phyloP scores from a whole-genome alignment of 345 rosid species.

The Syzygium aromaticum region DNA sequence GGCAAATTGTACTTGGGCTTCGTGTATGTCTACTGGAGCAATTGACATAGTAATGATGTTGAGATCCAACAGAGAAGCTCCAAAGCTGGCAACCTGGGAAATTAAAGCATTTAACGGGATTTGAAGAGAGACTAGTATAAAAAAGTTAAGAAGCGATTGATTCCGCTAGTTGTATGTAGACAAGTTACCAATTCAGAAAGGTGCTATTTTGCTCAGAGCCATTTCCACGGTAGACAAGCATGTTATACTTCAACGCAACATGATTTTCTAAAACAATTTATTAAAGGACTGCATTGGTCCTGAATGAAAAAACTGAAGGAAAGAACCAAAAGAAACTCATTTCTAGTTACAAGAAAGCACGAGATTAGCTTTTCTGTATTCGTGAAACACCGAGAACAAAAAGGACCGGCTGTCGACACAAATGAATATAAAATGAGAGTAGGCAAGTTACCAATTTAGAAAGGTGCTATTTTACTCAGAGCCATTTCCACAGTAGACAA shows the following conservation, averaged over 20 bases:
- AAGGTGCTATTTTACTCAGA: not conserved
- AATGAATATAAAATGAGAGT: not conserved
- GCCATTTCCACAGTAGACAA: not conserved
- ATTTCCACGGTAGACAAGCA: not conserved
- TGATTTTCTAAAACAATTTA: not conserved
- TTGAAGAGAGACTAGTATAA: not conserved
- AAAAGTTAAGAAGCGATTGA: not conserved
- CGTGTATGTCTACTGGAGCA: conserved; percentile 69
- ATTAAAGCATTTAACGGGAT: not conserved
- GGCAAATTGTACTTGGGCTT: conserved; percentile 73
- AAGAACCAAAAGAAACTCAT: not conserved
- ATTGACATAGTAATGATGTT: conserved; percentile 64
- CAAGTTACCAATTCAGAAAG: not conserved
- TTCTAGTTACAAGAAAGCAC: not conserved
- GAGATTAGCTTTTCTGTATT: not conserved
- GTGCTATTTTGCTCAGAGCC: not conserved
- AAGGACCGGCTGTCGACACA: not conserved
- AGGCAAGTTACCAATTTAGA: not conserved
- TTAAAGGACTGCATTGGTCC: not conserved
- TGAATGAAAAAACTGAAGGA: not conserved
- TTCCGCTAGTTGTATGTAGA: not conserved
- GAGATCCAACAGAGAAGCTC: conserved; percentile 40
- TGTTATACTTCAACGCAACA: not conserved
- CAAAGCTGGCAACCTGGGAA: conserved; percentile 72
- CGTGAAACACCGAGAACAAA: not conserved